Conservation (phyloP, 257 asterid species). For the Solanum sejunctum region DNA sequence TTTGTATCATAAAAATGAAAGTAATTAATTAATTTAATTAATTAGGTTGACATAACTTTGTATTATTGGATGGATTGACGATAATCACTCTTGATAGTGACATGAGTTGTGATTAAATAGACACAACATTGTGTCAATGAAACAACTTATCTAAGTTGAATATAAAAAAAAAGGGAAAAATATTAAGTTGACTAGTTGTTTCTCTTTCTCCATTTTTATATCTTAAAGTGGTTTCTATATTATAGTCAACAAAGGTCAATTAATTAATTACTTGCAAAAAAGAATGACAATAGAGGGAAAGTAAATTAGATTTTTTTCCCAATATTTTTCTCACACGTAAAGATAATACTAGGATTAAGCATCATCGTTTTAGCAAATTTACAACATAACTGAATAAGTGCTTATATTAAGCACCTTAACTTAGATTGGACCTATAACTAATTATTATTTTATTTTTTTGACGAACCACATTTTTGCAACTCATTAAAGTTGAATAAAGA, state of each 20-base stretch:
- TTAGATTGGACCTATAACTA: no score
- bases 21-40: neutral
- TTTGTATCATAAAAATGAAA: neutral
- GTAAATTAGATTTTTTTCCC: neutral
- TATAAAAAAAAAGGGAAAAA: neutral
- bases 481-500: no score
- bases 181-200: neutral
- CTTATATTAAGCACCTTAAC: no score
- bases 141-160: neutral
- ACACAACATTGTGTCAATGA: neutral
- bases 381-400: no score
- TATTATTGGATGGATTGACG: neutral
- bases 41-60: neutral
- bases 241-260: neutral
- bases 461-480: no score
- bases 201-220: neutral
- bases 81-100: neutral
- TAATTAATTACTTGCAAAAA: neutral
- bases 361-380: no score
- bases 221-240: neutral
- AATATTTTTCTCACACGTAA: neutral
- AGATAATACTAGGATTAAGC: neutral
- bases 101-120: neutral
- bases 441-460: no score
- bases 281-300: neutral